Evolutionary conservation across 225 moss, liverwort and hornwort species (phyloP), one percentile per base, ranked within the genome.

Genomic region (Thuidium tamariscinum): DNA sequence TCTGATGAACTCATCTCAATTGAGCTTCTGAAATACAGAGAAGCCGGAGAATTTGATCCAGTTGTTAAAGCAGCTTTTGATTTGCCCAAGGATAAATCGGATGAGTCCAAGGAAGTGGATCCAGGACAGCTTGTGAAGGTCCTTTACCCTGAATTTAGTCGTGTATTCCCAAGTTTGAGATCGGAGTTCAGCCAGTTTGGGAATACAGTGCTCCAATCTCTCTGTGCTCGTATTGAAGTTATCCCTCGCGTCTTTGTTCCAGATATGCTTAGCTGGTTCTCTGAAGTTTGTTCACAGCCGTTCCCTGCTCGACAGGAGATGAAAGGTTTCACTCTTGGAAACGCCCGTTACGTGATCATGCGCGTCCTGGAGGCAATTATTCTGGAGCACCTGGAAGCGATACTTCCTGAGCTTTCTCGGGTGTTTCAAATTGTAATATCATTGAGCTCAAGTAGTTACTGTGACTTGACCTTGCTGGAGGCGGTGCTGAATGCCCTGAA

Each of bases 241-340:
- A 91, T 96, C 77, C 95, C 97, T 70, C 91, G 89, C 70, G 88
- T 90, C 70, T 89, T 91, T 84, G 92, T 97, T 72, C 95, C 97
- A 59, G 97, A 97, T 62, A 88, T 97, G 88, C 88, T 97, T 52
- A 97, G 95, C 86, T 97, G 97, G 97, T 97, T 96, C 72, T 94
- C 95, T 64, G 95, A 94, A 79, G 82, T 97, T 81, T 96, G 97
- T 89, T 89, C 84, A 30, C 92, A 97, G 70, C 96, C 97, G 34
- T 97, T 97, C 85, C 92, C 95, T 79, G 87, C 84, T 71, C 82
- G 70, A 78, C 88, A 87, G 57, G 92, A 91, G 67, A 89, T 94
- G 41, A 92, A 87, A 89, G 93, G 94, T 41, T 97, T 93, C 80
- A 89, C 89, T 26, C 83, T 93, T 82, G 92, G 94, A 60, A 97